A percentile compares a stretch with the other conserved stretches of the same genome.
Evolutionary conservation across 345 rosid species (phyloP).

Genomic region (Pistacia atlantica): DNA sequence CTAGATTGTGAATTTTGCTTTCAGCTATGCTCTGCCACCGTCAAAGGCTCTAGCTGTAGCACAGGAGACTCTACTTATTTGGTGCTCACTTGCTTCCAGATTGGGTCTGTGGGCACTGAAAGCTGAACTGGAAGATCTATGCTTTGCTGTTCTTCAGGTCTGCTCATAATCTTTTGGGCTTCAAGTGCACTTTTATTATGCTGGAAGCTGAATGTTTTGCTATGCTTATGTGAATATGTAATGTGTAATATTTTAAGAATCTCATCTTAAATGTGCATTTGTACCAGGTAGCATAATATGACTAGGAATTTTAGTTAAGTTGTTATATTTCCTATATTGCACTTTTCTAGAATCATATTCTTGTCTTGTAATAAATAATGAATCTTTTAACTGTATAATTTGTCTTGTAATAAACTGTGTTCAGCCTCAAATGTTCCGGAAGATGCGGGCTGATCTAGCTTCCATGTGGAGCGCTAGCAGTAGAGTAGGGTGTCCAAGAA

Average conservation of each 20-base stretch:
- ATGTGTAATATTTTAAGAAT: not conserved
- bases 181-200: not conserved
- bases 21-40: conserved; percentile 63
- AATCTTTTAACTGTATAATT: not conserved
- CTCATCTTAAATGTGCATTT: too few relatives aligned
- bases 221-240: too few relatives aligned
- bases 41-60: conserved; percentile 73
- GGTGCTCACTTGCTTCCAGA: conserved; percentile 85
- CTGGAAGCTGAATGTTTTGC: conserved; percentile 15
- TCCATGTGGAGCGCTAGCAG: conserved; percentile 63
- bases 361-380: too few relatives aligned
- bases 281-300: too few relatives aligned
- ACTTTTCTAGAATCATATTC: too few relatives aligned
- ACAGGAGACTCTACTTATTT: conserved; percentile 67
- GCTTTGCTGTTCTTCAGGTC: conserved; percentile 82
- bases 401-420: conserved; percentile 1
- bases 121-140: conserved; percentile 73
- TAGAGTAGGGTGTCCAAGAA: conserved; percentile 48
- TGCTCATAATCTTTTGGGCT: conserved; percentile 18
- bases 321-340: too few relatives aligned
- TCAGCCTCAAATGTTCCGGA: conserved; percentile 70
- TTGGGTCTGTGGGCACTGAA: conserved; percentile 80
- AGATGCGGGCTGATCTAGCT: conserved; percentile 69
- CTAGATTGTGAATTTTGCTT: conserved; percentile 17
- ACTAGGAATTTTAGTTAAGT: too few relatives aligned